Conservation (phyloP, 768 basidiomycete species). For the Boletus speciosus region DNA sequence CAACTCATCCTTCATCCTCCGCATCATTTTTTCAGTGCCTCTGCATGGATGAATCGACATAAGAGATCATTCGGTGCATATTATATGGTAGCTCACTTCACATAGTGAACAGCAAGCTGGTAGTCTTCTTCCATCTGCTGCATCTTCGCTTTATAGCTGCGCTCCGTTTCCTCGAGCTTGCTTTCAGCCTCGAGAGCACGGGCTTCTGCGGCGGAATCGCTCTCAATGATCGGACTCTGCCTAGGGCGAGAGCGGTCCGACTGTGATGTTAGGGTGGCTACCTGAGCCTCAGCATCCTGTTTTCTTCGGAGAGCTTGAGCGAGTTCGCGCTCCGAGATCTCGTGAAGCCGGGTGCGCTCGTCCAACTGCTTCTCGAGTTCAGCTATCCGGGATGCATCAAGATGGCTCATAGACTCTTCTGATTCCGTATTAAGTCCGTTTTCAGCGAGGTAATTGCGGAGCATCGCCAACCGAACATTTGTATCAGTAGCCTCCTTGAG, state of each 20-base stretch:
- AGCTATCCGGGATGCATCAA: conserved; percentile 44
- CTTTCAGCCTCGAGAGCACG: conserved; percentile 69
- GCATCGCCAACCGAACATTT: conserved; percentile 68
- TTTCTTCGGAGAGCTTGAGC: conserved; percentile 61
- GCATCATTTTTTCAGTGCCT: conserved; percentile 97
- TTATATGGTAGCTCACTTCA: conserved; percentile 65
- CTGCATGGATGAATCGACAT: conserved; percentile 38
- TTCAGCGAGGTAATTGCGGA: conserved; percentile 85
- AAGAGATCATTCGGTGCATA: conserved; percentile 10
- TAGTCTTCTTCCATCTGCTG: conserved; percentile 94
- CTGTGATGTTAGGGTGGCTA: conserved; percentile 59
- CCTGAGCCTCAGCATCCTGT: conserved; percentile 71
- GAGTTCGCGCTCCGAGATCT: conserved; percentile 74
- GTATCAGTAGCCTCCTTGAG: conserved; percentile 64
- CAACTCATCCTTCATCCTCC: conserved; percentile 93
- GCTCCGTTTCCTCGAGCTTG: conserved; percentile 76
- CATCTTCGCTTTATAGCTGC: conserved; percentile 72
- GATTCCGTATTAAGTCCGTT: conserved; percentile 80
- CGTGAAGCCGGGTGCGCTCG: conserved; percentile 68
- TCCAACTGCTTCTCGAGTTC: conserved; percentile 79
- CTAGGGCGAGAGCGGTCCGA: conserved; percentile 61
- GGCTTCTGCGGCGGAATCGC: conserved; percentile 36
- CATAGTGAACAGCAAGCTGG: conserved; percentile 94
- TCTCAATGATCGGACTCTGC: conserved; percentile 48
- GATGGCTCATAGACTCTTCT: conserved; percentile 43